These are phyloP conservation scores for Caryopteris hybrid DNA, from an alignment of 305 asterid genomes.

Conservation along the genomic window DNA sequence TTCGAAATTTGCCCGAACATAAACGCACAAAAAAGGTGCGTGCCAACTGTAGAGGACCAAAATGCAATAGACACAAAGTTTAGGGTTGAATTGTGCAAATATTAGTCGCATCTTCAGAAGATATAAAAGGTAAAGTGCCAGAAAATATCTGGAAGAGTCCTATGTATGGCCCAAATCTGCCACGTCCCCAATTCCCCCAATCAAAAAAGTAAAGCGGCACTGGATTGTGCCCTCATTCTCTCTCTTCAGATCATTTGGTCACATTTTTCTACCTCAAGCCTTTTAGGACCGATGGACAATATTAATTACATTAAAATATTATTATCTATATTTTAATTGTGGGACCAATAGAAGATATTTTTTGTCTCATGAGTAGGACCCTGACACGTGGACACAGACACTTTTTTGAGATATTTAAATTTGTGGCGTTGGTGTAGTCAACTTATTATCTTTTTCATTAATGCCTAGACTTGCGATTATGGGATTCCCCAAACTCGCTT, in stretches of 20 bases:
- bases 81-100: background rate
- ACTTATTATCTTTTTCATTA: background rate
- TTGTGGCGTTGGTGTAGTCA: conserved; percentile 42
- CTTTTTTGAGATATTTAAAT: conserved; percentile 24
- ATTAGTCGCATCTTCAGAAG: background rate
- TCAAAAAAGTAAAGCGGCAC: conserved; percentile 19
- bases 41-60: background rate
- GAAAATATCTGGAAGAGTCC: conserved; percentile 50
- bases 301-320: background rate
- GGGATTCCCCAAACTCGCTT: background rate
- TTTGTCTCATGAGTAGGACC: conserved; percentile 30
- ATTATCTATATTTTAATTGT: background rate
- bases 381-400: conserved; percentile 39
- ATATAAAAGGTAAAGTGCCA: conserved; percentile 12
- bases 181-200: conserved; percentile 33
- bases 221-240: no score
- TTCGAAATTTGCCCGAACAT: no score
- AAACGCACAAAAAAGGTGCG: no score
- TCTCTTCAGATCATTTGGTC: no score
- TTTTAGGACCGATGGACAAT: no score
- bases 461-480: background rate
- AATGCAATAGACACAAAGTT: background rate
- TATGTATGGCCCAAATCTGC: conserved; percentile 53
- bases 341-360: conserved; percentile 48
- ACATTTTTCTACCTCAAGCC: no score